These are phyloP conservation scores for Penicillium nucicola DNA, from an alignment of 495 filamentous ascomycete genomes.

Conservation along the genomic window DNA sequence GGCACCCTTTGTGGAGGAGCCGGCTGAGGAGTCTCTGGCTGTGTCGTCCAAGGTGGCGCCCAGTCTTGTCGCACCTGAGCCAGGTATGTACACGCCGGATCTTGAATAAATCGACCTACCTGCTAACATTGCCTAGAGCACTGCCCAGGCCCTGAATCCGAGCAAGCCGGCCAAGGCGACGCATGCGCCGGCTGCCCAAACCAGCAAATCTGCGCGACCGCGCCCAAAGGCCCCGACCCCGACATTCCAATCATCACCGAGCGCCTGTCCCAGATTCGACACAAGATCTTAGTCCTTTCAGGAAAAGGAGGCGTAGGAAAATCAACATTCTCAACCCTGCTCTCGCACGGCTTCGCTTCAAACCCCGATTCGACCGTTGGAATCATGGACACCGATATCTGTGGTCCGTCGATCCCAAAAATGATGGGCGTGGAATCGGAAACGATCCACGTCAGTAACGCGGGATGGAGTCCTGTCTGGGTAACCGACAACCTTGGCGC, in stretches of 20 bases:
- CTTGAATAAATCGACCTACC: background rate
- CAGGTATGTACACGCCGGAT: conserved; percentile 48
- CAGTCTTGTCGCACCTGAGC: conserved; percentile 86
- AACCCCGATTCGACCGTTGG: conserved; percentile 74
- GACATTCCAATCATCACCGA: conserved; percentile 84
- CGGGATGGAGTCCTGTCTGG: conserved; percentile 92
- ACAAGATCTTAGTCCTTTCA: conserved; percentile 88
- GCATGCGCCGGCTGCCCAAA: conserved; percentile 94
- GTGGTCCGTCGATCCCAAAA: conserved; percentile 89
- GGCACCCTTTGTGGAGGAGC: conserved; percentile 70
- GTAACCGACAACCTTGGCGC: conserved; percentile 85
- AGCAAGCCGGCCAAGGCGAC: conserved; percentile 78
- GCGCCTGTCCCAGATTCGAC: conserved; percentile 73
- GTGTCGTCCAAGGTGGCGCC: conserved; percentile 69
- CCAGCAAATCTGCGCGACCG: conserved; percentile 88
- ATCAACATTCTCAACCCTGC: conserved; percentile 81
- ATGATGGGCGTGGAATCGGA: conserved; percentile 97
- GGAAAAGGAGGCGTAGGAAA: conserved; percentile 98
- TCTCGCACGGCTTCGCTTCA: conserved; percentile 81
- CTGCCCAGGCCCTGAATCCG: conserved; percentile 91
- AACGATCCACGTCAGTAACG: conserved; percentile 79
- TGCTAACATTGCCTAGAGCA: conserved; percentile 56
- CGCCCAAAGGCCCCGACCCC: conserved; percentile 93
- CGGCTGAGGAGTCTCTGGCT: conserved; percentile 60
- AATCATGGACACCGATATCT: conserved; percentile 96